Evolutionary conservation across 495 filamentous ascomycete species (phyloP).

Genomic region (Xylaria curta): DNA sequence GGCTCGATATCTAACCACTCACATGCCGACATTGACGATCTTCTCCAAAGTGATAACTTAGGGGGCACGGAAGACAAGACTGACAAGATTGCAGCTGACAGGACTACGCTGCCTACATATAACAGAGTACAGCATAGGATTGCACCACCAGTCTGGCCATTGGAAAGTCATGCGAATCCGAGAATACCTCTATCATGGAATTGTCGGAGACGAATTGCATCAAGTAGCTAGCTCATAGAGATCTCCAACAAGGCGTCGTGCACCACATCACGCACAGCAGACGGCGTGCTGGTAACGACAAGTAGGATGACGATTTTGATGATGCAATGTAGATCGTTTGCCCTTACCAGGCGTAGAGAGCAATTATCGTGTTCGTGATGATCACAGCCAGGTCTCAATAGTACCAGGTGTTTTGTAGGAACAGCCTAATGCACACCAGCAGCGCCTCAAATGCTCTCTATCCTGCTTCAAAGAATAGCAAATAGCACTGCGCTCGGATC

Average conservation of each 20-base stretch:
- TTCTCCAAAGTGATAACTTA: constrained; percentile 24
- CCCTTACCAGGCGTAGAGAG: background rate
- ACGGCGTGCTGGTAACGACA: constrained; percentile 18
- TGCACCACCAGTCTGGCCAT: constrained; percentile 16
- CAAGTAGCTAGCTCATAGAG: background rate
- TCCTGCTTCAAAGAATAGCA: background rate
- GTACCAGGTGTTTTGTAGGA: constrained; percentile 15
- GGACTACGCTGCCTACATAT: background rate
- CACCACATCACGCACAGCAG: constrained; percentile 1
- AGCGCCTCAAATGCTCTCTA: constrained; percentile 13
- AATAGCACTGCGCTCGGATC: constrained; percentile 14
- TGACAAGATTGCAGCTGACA: constrained; percentile 28
- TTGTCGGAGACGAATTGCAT: background rate
- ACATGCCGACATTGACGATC: constrained; percentile 14
- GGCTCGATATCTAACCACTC: constrained; percentile 23
- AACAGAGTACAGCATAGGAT: constrained; percentile 18
- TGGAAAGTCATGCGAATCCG: background rate
- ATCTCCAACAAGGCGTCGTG: constrained; percentile 13
- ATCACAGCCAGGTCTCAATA: constrained; percentile 17
- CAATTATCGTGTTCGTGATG: background rate
- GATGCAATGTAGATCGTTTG: constrained; percentile 16
- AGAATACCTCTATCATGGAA: background rate
- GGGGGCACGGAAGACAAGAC: constrained; percentile 22
- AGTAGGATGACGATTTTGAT: constrained; percentile 16
- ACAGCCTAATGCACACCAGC: constrained; percentile 26